These are phyloP conservation scores for Pseudonitzschia delicatissima DNA, from an alignment of 108 stramenopile species.

Conservation along the genomic window DNA sequence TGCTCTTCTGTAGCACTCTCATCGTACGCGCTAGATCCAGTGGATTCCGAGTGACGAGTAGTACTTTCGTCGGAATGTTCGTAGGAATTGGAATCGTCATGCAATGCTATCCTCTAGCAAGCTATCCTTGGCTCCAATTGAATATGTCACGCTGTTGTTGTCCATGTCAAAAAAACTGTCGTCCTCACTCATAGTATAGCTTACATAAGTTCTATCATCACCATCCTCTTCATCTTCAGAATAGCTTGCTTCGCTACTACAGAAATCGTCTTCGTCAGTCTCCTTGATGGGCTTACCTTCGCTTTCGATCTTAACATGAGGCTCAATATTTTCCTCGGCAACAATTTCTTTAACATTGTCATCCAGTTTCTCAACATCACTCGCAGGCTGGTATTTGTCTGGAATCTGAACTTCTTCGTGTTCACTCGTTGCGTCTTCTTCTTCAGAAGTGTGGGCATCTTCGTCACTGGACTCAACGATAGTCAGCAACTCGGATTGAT, in stretches of 20 bases:
- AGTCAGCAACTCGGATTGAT: background rate
- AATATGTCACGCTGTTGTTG: background rate
- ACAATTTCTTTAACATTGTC: too few relatives aligned
- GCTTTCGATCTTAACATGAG: too few relatives aligned
- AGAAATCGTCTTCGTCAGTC: background rate
- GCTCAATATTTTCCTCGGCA: too few relatives aligned
- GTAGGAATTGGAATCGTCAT: background rate
- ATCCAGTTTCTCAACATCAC: too few relatives aligned
- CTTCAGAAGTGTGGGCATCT: too few relatives aligned
- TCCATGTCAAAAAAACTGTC: background rate
- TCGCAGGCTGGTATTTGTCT: too few relatives aligned
- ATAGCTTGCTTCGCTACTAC: background rate
- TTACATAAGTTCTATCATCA: too few relatives aligned
- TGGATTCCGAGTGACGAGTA: background rate
- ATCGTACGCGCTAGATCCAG: background rate
- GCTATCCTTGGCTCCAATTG: background rate
- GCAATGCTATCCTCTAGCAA: background rate
- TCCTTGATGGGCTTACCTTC: background rate
- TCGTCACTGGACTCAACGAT: background rate
- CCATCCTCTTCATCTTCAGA: background rate
- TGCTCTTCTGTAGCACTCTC: background rate
- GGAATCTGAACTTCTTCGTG: background rate
- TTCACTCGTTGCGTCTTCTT: background rate
- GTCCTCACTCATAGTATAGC: background rate
- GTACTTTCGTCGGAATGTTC: background rate